Conservation (phyloP, 495 filamentous ascomycete genomes). For the Tuber microsphaerosporum region DNA sequence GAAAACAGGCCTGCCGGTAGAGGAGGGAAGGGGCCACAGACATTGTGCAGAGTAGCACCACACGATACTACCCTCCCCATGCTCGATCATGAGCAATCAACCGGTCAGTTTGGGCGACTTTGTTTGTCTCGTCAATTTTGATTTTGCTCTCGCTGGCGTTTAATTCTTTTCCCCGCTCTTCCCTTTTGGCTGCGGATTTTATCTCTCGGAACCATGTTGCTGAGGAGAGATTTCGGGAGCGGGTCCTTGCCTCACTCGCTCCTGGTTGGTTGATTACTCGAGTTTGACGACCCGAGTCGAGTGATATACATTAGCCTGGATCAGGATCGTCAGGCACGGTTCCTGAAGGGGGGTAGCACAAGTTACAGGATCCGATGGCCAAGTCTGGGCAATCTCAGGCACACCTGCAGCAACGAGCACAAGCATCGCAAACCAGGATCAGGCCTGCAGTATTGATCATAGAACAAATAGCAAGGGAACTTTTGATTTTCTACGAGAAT, state of each 20-base stretch:
- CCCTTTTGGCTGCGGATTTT: too few species aligned
- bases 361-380: background rate
- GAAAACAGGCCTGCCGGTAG: background rate
- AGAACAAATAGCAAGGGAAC: background rate
- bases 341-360: background rate
- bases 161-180: too few species aligned
- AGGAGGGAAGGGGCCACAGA: background rate
- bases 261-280: background rate
- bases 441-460: background rate
- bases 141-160: too few species aligned
- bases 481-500: background rate
- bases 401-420: background rate
- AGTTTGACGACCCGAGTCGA: background rate
- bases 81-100: background rate
- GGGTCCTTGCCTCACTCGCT: background rate
- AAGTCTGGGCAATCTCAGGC: background rate
- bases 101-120: background rate
- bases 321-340: background rate
- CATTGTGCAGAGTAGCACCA: too few species aligned
- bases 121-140: too few species aligned
- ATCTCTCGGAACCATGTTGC: background rate
- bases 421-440: background rate
- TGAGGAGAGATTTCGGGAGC: background rate
- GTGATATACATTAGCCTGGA: background rate
- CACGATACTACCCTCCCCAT: too few species aligned